These are phyloP conservation scores for Cercospora sojina DNA, from an alignment of 2,329 filamentous ascomycete species.

Conservation along the genomic window DNA sequence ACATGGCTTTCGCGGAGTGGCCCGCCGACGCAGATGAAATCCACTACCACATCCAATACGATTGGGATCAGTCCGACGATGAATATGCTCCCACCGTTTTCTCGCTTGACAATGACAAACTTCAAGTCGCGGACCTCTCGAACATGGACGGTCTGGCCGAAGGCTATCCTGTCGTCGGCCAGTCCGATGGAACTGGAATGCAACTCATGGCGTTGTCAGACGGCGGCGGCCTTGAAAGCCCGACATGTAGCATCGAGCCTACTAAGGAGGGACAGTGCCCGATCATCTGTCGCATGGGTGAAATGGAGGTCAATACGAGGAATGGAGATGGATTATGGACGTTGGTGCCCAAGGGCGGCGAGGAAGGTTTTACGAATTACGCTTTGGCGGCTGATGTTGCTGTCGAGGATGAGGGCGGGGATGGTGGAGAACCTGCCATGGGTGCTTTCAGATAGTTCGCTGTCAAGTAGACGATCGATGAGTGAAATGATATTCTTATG, in stretches of 20 bases:
- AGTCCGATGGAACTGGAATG: not conserved
- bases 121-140: not conserved
- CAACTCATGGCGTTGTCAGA: not conserved
- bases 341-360: not conserved
- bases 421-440: too few relatives aligned
- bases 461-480: too few relatives aligned
- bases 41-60: constrained; percentile 4
- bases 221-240: not conserved
- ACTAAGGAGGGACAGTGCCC: not conserved
- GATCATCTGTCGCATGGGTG: not conserved
- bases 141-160: not conserved
- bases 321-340: not conserved
- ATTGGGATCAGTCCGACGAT: not conserved
- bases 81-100: not conserved
- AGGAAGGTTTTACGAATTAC: not conserved
- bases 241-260: not conserved
- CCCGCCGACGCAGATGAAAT: not conserved
- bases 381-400: not conserved
- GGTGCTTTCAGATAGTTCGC: too few relatives aligned
- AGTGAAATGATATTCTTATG: too few relatives aligned
- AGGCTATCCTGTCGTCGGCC: not conserved
- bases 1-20: not conserved
- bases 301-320: not conserved
- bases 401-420: not conserved
- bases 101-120: not conserved